phyloP scores from a whole-genome alignment of 2,329 filamentous ascomycete genomes.

The Xylaria sp. region DNA sequence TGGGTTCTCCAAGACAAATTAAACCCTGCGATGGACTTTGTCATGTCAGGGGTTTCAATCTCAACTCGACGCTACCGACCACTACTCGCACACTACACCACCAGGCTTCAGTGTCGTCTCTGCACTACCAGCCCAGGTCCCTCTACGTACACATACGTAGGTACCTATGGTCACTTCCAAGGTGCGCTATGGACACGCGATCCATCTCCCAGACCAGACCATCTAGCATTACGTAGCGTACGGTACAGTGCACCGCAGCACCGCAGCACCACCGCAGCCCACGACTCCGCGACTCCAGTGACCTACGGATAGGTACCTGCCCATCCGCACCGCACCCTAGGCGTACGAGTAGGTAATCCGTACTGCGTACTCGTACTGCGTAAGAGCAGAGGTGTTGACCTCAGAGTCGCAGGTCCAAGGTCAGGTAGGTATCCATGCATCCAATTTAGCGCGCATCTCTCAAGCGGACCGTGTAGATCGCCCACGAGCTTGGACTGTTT shows the following conservation, averaged over 20 bases:
- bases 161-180: background rate
- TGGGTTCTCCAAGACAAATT: conserved; percentile 17
- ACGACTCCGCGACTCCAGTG: too few relatives aligned
- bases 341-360: too few relatives aligned
- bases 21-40: conserved; percentile 25
- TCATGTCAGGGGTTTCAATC: conserved; percentile 8
- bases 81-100: background rate
- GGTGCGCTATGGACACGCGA: too few relatives aligned
- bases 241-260: background rate
- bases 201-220: background rate
- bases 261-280: background rate
- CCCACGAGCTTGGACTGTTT: conserved; percentile 4
- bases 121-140: background rate
- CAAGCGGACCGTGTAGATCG: conserved; percentile 9
- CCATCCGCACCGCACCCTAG: too few relatives aligned
- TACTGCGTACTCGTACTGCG: too few relatives aligned
- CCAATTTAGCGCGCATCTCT: background rate
- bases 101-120: background rate
- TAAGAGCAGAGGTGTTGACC: too few relatives aligned
- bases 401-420: background rate
- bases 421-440: conserved; percentile 2
- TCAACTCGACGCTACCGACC: background rate
- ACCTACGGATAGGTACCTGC: too few relatives aligned
- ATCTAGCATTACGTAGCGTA: background rate
- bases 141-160: background rate